Percentiles rank a stretch among this genome's conserved stretches.
Evolutionary conservation across 306 rosid genomes (phyloP).

Genomic region (Carpinus viminea): DNA sequence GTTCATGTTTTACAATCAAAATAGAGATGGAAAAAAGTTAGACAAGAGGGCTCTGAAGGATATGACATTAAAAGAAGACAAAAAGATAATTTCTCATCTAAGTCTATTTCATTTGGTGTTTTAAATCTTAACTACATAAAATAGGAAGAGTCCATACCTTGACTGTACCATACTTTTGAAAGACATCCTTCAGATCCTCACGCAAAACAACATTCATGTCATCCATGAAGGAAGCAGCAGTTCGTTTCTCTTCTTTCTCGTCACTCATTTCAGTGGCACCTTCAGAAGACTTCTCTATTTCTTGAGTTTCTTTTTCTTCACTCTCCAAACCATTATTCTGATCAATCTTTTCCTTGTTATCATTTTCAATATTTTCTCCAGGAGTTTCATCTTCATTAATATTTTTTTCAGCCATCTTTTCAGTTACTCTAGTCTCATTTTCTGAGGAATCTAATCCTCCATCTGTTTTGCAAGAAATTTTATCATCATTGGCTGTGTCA

Average conservation of each 20-base stretch:
- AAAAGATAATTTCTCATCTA: conserved; percentile 1
- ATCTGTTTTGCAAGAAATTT: conserved; percentile 28
- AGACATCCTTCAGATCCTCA: conserved; percentile 78
- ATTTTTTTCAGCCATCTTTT: conserved; percentile 32
- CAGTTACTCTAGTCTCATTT: conserved; percentile 20
- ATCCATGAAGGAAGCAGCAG: conserved; percentile 51
- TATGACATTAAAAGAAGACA: not conserved
- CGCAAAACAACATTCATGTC: conserved; percentile 77
- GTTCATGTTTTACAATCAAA: not conserved
- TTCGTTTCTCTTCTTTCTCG: conserved; percentile 43
- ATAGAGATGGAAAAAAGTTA: not conserved
- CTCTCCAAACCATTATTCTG: conserved; percentile 30
- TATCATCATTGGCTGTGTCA: conserved; percentile 32
- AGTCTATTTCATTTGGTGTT: not conserved
- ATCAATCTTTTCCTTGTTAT: conserved; percentile 30
- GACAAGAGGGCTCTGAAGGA: not conserved
- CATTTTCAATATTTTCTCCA: conserved; percentile 22
- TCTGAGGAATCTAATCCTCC: conserved; percentile 31
- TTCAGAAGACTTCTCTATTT: conserved; percentile 35
- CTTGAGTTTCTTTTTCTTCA: conserved; percentile 47
- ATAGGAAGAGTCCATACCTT: conserved; percentile 49
- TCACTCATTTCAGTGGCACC: conserved; percentile 31
- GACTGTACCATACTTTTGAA: conserved; percentile 70
- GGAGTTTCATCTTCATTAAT: conserved; percentile 27
- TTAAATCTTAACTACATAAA: conserved; percentile 6